phyloP scores from a whole-genome alignment of 1,284 basidiomycete genomes.

The Sanghuangporus baumii region DNA sequence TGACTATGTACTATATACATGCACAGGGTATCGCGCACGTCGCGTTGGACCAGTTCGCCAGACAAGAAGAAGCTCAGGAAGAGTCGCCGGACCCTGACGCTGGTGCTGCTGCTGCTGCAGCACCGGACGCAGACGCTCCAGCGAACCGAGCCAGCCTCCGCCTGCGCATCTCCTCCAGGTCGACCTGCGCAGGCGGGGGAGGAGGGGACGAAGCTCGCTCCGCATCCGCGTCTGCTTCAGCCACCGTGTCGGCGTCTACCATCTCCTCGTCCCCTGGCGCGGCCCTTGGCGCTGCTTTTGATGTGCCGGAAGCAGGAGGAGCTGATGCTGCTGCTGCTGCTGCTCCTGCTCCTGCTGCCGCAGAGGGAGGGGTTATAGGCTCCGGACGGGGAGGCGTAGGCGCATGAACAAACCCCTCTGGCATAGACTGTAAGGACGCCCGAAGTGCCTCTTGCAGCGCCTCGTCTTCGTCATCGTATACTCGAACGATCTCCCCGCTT shows the following conservation, averaged over 20 bases:
- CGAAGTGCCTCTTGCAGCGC: conserved; percentile 81
- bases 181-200: conserved; percentile 34
- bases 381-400: conserved; percentile 26
- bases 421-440: conserved; percentile 70
- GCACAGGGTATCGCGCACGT: too few species aligned
- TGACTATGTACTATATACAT: too few species aligned
- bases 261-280: conserved; percentile 17
- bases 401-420: conserved; percentile 45
- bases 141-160: conserved; percentile 75
- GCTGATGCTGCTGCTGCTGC: conserved; percentile 19
- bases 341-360: too few species aligned
- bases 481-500: conserved; percentile 29
- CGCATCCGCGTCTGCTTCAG: conserved; percentile 25
- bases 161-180: conserved; percentile 72
- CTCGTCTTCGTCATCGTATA: conserved; percentile 84
- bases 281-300: conserved; percentile 18
- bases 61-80: too few species aligned
- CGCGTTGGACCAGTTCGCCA: too few species aligned
- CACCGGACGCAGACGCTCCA: neutral
- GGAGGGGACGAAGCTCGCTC: conserved; percentile 20
- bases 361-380: conserved; percentile 13
- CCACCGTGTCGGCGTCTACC: neutral
- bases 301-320: conserved; percentile 13
- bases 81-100: neutral
- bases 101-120: neutral